These are phyloP conservation scores for Angomonas deanei DNA, from an alignment of 208 protist species.

Conservation along the genomic window DNA sequence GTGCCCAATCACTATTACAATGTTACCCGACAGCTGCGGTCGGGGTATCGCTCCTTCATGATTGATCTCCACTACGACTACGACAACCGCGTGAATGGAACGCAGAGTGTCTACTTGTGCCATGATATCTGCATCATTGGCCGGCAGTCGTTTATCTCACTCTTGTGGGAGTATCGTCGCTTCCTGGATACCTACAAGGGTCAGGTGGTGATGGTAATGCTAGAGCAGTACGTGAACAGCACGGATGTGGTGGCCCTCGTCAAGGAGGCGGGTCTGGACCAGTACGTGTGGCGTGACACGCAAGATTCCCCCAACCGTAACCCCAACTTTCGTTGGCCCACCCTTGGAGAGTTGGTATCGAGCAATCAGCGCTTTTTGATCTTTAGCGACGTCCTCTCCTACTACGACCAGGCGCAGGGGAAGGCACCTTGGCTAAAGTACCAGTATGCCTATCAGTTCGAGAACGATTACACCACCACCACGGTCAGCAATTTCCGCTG, in stretches of 20 bases:
- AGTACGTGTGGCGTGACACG: slow-evolving; percentile 24
- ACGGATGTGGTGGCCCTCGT: slow-evolving; percentile 16
- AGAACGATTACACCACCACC: slow-evolving; percentile 29
- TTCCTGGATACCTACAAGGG: slow-evolving; percentile 23
- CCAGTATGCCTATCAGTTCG: slow-evolving; percentile 26
- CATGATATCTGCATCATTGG: slow-evolving; percentile 24
- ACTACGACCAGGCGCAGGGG: neutral
- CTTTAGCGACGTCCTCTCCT: slow-evolving; percentile 21
- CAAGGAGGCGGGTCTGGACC: slow-evolving; percentile 20
- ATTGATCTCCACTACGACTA: slow-evolving; percentile 41
- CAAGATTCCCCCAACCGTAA: slow-evolving; percentile 23
- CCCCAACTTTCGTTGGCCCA: slow-evolving; percentile 31
- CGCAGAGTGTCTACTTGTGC: slow-evolving; percentile 28
- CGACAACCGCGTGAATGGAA: slow-evolving; percentile 11
- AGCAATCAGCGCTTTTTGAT: slow-evolving; percentile 23
- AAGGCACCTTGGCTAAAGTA: slow-evolving; percentile 29
- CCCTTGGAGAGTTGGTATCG: slow-evolving; percentile 18
- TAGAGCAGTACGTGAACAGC: slow-evolving; percentile 41
- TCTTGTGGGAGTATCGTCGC: slow-evolving; percentile 14
- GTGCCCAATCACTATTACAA: slow-evolving; percentile 41
- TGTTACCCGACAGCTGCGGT: slow-evolving; percentile 26
- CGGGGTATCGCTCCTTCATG: slow-evolving; percentile 39
- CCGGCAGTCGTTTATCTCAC: slow-evolving; percentile 10
- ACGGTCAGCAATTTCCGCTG: slow-evolving; percentile 16
- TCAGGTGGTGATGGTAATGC: slow-evolving; percentile 31